Percentiles rank a stretch among this genome's conserved stretches.
Conservation (phyloP, 2,329 filamentous ascomycete genomes). For the Chaetomium sp. region DNA sequence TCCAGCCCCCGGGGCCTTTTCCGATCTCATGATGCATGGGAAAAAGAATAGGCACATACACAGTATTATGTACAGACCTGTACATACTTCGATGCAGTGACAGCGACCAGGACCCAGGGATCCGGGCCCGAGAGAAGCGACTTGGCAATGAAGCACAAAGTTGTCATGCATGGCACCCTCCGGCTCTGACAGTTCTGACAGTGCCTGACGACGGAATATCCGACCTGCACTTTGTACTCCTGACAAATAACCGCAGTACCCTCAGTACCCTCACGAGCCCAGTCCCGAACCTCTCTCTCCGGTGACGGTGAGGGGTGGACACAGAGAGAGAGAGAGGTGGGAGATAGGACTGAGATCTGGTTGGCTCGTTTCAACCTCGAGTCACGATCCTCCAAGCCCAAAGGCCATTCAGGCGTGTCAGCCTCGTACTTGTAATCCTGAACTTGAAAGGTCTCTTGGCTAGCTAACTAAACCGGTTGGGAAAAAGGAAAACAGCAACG, state of each 20-base stretch:
- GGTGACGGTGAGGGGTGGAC: slow-evolving; percentile 18
- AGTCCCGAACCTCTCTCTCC: neutral
- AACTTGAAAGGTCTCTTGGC: neutral
- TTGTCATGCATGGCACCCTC: slow-evolving; percentile 3
- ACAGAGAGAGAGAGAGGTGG: neutral
- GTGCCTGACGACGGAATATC: neutral
- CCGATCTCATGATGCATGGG: slow-evolving; percentile 5
- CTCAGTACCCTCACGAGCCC: slow-evolving; percentile 8
- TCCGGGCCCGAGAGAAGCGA: slow-evolving; percentile 5
- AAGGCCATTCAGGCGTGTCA: slow-evolving; percentile 14
- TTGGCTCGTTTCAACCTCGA: slow-evolving; percentile 9
- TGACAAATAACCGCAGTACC: slow-evolving; percentile 14
- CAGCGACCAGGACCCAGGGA: neutral
- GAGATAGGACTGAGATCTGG: slow-evolving; percentile 5
- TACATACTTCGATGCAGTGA: neutral
- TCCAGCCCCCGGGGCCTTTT: neutral
- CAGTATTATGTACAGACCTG: too few species aligned
- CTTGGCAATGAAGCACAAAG: slow-evolving; percentile 3
- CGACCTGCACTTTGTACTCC: neutral
- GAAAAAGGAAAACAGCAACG: neutral
- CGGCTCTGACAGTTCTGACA: too few species aligned
- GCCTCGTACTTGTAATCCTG: slow-evolving; percentile 15
- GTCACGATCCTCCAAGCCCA: slow-evolving; percentile 18
- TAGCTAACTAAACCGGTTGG: neutral
- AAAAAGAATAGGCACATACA: neutral